Evolutionary conservation across 371 early-diverging fungal species (phyloP).

Genomic region (Mucor piriformis): DNA sequence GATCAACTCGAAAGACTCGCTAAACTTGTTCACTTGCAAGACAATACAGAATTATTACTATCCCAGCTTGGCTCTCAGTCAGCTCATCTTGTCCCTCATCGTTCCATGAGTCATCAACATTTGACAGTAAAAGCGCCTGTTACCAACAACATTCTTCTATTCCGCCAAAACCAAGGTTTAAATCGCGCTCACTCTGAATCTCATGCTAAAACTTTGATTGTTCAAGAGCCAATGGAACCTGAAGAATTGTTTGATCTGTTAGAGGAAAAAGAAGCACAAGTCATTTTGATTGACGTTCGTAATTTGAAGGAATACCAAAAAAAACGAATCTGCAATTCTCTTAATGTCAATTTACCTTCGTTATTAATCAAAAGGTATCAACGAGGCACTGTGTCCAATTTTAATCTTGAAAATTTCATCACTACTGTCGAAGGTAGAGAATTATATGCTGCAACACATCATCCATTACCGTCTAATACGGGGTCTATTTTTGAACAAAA

Average conservation of each 20-base stretch:
- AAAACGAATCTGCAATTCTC: constrained; percentile 42
- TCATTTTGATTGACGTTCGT: constrained; percentile 52
- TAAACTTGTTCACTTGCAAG: constrained; percentile 1
- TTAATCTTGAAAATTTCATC: constrained; percentile 65
- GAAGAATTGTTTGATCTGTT: constrained; percentile 22
- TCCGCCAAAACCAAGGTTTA: constrained; percentile 12
- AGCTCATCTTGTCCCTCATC: constrained; percentile 23
- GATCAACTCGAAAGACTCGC: constrained; percentile 18
- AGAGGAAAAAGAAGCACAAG: background rate
- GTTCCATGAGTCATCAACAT: constrained; percentile 42
- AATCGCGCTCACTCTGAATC: constrained; percentile 25
- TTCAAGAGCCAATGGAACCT: constrained; percentile 24
- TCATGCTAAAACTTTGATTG: constrained; percentile 6
- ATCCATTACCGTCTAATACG: background rate
- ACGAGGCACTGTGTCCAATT: constrained; percentile 60
- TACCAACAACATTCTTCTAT: background rate
- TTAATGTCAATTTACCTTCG: constrained; percentile 68
- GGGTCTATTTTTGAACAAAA: constrained; percentile 30
- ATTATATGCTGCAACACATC: constrained; percentile 27
- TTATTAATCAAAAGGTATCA: constrained; percentile 63
- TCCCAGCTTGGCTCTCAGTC: constrained; percentile 14
- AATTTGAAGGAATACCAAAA: constrained; percentile 48
- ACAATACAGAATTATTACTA: constrained; percentile 13
- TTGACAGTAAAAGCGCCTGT: constrained; percentile 6
- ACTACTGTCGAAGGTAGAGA: constrained; percentile 64